These are phyloP conservation scores for Solanum dulcamara DNA, from an alignment of 257 asterid genomes.

Conservation along the genomic window DNA sequence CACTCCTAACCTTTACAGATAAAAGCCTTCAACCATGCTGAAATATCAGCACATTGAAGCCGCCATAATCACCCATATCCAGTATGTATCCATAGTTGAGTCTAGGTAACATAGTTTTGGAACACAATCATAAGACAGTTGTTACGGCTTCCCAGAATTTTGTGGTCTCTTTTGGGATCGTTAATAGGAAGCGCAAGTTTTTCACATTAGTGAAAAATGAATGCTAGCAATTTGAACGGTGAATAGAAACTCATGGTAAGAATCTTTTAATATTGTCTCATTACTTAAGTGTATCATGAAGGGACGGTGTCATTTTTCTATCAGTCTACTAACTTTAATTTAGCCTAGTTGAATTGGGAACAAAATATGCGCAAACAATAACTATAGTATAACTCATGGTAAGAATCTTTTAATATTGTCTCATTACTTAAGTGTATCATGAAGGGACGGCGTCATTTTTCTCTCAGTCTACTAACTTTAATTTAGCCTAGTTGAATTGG, in stretches of 20 bases:
- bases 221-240: not conserved
- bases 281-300: not conserved
- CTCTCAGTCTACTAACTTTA: not conserved
- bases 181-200: not conserved
- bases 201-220: not conserved
- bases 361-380: not conserved
- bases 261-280: not conserved
- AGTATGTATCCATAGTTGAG: not conserved
- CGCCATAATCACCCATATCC: not conserved
- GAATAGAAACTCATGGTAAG: not conserved
- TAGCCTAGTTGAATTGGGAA: not conserved
- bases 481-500: not conserved
- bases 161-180: not conserved
- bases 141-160: not conserved
- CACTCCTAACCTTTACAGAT: not conserved
- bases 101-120: not conserved
- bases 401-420: not conserved
- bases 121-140: not conserved
- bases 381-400: not conserved
- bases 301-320: not conserved
- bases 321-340: not conserved
- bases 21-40: not conserved
- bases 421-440: not conserved
- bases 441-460: not conserved
- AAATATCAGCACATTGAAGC: not conserved